Conservation (phyloP, 257 asterid species). For the Solanum rostratum region DNA sequence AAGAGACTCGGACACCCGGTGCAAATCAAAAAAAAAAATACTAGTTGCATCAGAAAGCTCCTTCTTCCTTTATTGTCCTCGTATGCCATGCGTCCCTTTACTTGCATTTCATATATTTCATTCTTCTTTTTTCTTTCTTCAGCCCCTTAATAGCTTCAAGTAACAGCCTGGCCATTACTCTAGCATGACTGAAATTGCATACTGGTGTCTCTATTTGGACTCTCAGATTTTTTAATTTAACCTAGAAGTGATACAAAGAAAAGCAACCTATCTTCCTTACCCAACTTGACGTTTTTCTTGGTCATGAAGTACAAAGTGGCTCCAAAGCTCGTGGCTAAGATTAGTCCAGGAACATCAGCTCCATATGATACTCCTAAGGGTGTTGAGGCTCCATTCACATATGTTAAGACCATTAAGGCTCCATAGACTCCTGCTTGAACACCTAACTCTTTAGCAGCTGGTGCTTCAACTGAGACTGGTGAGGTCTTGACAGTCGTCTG, state of each 20-base stretch:
- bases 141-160: not conserved
- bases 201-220: not conserved
- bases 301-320: conserved; percentile 95
- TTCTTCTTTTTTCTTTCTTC: too few species aligned
- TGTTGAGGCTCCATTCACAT: conserved; percentile 71
- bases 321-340: conserved; percentile 90
- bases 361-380: conserved; percentile 45
- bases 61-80: too few species aligned
- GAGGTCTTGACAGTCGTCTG: conserved; percentile 44
- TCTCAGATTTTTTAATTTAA: not conserved
- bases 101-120: too few species aligned
- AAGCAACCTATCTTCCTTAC: conserved; percentile 28
- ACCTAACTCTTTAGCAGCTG: conserved; percentile 74
- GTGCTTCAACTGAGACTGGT: conserved; percentile 61
- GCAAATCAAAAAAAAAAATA: too few species aligned
- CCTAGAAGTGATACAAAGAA: not conserved
- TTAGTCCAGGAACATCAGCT: conserved; percentile 85
- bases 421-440: conserved; percentile 96
- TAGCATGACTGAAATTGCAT: not conserved
- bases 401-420: conserved; percentile 80
- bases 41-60: too few species aligned
- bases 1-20: too few species aligned
- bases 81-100: too few species aligned
- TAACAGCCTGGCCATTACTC: not conserved
- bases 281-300: conserved; percentile 80